Base-by-base conservation (phyloP, 805 yeast species). In the Henningerozyma blattae region DNA sequence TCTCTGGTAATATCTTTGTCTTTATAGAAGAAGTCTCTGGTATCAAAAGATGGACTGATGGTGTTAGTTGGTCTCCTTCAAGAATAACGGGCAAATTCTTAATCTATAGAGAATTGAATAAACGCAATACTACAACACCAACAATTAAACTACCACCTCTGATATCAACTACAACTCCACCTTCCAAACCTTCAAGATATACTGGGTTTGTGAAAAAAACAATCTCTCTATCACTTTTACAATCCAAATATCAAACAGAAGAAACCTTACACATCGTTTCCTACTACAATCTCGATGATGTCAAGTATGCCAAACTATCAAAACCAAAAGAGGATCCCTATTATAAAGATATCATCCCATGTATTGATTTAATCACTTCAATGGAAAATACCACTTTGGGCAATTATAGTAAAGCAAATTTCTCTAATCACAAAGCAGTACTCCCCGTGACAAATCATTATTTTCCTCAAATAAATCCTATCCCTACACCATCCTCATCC, bases 1-100 rank as follows among this genome's bases (percentile, higher is more conserved):
- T 66, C 34, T 75, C 84, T 13, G 95, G 95, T 0, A 72, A 75
- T 43, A 75, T 85, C 1, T 86, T 86, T 56, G 83, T 87, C 1
- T 86, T 86, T 48, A 71, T 79, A 30, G 95, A 87, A 55, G 83
- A 79, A 44, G 61, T 68, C 8, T 73, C 86, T 0, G 85, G 87
- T 2, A 85, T 87, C 39, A 81, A 81, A 52, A 65, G 96, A 37
- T 87, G 96, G 96, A 87, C 96, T 2, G 96, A 87, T 47, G 94
- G 95, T 12, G 70, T 83, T 8, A 66, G 85, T 12, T 87, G 96
- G 96, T 75, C 86, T 2, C 94, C 96, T 0, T 78, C 91, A 2
- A 63, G 96, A 27, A 84, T 87, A 22, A 64, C 83, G 26, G 95
- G 94, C 5, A 65, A 91, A 37, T 87, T 87, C 45, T 60, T 87